Base-by-base conservation (phyloP, 2,329 filamentous ascomycete species). In the Coleophoma cylindrospora region DNA sequence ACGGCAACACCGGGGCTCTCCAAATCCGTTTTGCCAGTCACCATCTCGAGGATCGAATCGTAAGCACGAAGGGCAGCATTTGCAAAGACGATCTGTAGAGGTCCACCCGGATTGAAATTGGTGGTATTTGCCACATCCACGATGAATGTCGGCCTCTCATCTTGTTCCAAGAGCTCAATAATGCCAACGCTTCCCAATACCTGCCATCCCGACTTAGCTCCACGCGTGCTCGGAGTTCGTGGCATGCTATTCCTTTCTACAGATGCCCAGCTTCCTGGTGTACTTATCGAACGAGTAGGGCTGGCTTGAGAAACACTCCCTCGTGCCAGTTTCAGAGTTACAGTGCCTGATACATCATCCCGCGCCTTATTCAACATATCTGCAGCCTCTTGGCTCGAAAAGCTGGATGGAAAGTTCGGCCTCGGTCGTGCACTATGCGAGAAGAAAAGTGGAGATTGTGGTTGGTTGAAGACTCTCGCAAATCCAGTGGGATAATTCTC, bases 81-180 rank as follows among this genome's bases (percentile, higher is more conserved):
- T 32, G 79, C 77, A 63, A 87, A 91, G 0, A 89, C 58, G 8
- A 89, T 74, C 32, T 79, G 74, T 36, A 91, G 66, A 2, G 73
- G 72, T 0, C 76, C 75, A 13, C 63, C 62, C 1, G 75, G 70
- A 19, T 68, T 70, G 43, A 73, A 74, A 57, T 83, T 84, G n/a
- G 69, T 65, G 1, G 73, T 66, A 59, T 85, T 80, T 8, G 73
- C 72, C 46, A 88, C 68, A 60, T 92, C 87, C 34, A 92, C 73
- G 40, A 92, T 77, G 59, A 92, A 89, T 0, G 86, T 88, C 3
- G 87, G 89, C 43, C 89, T 74, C 45, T 86, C 80, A 63, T 94
- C 89, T 57, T 87, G 80, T 61, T 92, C 87, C 38, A 94, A 67
- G 37, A 92, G 70, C 64, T 92, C 89, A 17, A 85, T 68, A 10